Evolutionary conservation across 208 protist species (phyloP).

Genomic region (Wallacemonas sp.): DNA sequence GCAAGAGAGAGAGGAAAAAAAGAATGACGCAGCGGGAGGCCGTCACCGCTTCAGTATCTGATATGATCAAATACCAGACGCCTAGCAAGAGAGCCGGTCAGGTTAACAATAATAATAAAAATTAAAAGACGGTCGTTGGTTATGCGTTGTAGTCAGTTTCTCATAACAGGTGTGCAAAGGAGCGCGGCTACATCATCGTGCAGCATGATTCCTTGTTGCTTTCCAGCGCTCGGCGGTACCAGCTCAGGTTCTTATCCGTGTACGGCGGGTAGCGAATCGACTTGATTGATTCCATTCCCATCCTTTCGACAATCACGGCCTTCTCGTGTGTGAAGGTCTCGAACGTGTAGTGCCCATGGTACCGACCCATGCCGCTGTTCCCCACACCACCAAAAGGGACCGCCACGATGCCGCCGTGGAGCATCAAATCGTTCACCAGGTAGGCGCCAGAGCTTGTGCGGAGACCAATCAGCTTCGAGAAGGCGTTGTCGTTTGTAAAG

Average conservation of each 20-base stretch:
- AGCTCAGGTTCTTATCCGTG: constrained; percentile 14
- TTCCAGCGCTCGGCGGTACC: constrained; percentile 8
- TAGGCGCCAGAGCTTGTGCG: constrained; percentile 52
- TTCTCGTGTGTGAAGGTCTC: constrained; percentile 63
- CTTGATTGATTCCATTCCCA: constrained; percentile 22
- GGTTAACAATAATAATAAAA: too few relatives aligned
- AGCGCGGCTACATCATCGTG: background rate
- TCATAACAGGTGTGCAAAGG: too few relatives aligned
- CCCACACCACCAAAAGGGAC: constrained; percentile 95
- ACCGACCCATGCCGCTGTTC: constrained; percentile 81
- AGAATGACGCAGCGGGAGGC: too few relatives aligned
- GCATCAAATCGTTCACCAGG: constrained; percentile 69
- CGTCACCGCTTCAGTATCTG: too few relatives aligned
- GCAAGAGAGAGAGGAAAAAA: too few relatives aligned
- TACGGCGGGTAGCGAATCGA: constrained; percentile 34
- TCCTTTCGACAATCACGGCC: constrained; percentile 20
- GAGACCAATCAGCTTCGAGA: constrained; percentile 33
- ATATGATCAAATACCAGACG: too few relatives aligned
- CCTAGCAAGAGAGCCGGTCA: too few relatives aligned
- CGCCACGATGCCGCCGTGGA: constrained; percentile 32
- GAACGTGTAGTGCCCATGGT: constrained; percentile 79
- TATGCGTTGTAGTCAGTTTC: too few relatives aligned
- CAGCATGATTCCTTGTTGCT: constrained; percentile 11
- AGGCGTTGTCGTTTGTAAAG: constrained; percentile 61
- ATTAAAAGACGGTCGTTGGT: too few relatives aligned